Base-by-base conservation (phyloP, 106 monocot genomes). In the Acanthochlamys bracteata region DNA sequence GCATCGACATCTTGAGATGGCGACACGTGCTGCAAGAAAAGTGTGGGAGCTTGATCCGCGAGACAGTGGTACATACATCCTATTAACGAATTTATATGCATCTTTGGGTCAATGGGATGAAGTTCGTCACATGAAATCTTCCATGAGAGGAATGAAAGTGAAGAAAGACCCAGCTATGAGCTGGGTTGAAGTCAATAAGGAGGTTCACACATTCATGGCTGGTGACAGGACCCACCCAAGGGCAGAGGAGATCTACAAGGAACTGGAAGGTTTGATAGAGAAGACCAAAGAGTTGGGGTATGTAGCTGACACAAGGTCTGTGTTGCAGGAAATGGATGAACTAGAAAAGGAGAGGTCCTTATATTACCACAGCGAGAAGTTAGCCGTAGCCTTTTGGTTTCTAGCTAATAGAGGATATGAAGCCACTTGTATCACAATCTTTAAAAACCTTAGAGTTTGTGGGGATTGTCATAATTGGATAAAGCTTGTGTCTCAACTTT, bases 131-230 rank as follows among this genome's bases (percentile, higher is more conserved):
- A 60, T 83, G 67, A 83, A 81, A 63, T 68, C 46, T 52, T 19
- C 42, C 16, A 81, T 81, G 76, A 78, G 76, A 25, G 71, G 65
- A 39, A 80, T 78, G 69, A 54, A 59, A 53, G 45, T 86, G 54
- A 91, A 74, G 76, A 91, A 85, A 39, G 86, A 86, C 2, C 83
- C 90, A 11, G 86, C 83, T 1, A 71, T 83, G 74, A 91, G 70
- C 51, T 91, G 90, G 90, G 66, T 86, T 68, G 81, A 86, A 65
- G 69, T 80, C 3, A 60, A 74, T 20, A 75, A 62, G 59, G 51
- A 72, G 54, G 42, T 76, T 11, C 78, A 83, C 51, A 64, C 67
- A 19, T 90, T 90, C 78, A 72, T 78, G 72, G 90, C 85, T 4
- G 83, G 82, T 60, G 84, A 89, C 15, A 43, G 6, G 57, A 69